Evolutionary conservation across 2,329 filamentous ascomycete genomes (phyloP).

Genomic region (Elsinoe batatas): DNA sequence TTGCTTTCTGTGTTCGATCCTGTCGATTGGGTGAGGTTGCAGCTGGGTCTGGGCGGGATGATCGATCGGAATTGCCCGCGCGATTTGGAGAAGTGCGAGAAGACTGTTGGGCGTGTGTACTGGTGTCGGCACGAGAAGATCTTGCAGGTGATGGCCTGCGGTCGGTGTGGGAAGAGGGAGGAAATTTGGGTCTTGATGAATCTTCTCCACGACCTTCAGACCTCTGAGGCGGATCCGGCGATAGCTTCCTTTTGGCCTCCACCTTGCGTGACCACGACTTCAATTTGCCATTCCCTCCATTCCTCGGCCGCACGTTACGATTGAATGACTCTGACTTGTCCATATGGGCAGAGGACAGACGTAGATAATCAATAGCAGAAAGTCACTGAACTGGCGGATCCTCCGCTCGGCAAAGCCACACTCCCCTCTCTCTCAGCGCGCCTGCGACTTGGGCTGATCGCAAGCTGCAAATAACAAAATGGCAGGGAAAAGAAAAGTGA

Average conservation of each 20-base stretch:
- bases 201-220: conserved; percentile 1
- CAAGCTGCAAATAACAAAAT: neutral
- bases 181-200: neutral
- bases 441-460: neutral
- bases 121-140: neutral
- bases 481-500: neutral
- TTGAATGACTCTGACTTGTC: conserved; percentile 5
- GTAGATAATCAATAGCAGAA: neutral
- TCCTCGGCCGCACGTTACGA: conserved; percentile 11
- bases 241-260: neutral
- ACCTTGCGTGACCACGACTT: conserved; percentile 7
- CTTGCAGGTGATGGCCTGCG: conserved; percentile 1
- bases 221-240: conserved; percentile 5
- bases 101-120: neutral
- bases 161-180: conserved; percentile 1
- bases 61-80: neutral
- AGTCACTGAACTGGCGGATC: conserved; percentile 9
- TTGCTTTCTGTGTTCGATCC: neutral
- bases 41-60: neutral
- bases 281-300: conserved; percentile 4
- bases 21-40: neutral
- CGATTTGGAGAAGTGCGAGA: neutral
- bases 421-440: neutral
- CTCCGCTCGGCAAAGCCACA: conserved; percentile 7
- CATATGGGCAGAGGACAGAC: neutral